Evolutionary conservation across 2,329 filamentous ascomycete species (phyloP).

Genomic region (Hymenoscyphus salicellus): DNA sequence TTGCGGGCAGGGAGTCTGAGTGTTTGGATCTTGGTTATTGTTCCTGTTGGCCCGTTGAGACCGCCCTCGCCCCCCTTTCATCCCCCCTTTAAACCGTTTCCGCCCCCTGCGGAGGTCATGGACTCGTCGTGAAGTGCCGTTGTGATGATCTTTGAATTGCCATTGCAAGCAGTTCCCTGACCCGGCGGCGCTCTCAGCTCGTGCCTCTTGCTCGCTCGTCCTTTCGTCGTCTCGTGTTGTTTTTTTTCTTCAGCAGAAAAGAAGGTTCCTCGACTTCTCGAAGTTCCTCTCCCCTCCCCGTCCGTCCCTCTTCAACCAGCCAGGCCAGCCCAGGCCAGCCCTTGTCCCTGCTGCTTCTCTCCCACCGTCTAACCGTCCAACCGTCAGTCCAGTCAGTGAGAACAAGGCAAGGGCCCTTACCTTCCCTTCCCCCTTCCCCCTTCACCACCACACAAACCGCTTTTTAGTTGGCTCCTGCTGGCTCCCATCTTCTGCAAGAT

Average conservation of each 20-base stretch:
- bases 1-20: not conserved
- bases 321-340: not conserved
- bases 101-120: not conserved
- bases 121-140: slow-evolving; percentile 1
- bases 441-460: not conserved
- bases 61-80: not conserved
- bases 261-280: slow-evolving; percentile 11
- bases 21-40: not conserved
- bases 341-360: slow-evolving; percentile 7
- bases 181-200: not conserved
- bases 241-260: not conserved
- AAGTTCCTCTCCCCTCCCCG: not conserved
- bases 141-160: not conserved
- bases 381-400: not conserved
- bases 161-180: not conserved
- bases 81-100: not conserved
- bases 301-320: not conserved
- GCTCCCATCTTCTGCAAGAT: not conserved
- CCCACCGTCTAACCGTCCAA: not conserved
- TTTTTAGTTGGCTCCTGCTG: not conserved
- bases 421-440: slow-evolving; percentile 4
- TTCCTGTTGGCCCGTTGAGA: not conserved
- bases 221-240: not conserved
- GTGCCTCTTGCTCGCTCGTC: no score
- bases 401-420: not conserved